Percentiles rank a stretch among this genome's conserved stretches.
Evolutionary conservation across 2,329 filamentous ascomycete species (phyloP).

Genomic region (Aureobasidium sp.): DNA sequence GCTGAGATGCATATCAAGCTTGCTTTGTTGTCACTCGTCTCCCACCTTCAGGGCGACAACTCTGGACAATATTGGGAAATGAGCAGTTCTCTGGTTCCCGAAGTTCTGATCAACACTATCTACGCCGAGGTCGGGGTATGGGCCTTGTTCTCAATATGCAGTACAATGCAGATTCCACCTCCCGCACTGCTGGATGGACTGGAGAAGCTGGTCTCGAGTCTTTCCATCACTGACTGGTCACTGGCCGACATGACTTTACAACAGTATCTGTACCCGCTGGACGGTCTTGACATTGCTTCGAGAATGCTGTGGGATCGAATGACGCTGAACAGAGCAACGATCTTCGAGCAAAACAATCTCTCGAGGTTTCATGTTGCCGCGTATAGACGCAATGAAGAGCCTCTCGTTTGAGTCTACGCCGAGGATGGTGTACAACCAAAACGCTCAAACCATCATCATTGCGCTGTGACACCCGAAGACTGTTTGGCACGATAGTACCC

Average conservation of each 20-base stretch:
- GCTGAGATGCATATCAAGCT: constrained; percentile 19
- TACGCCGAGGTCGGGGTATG: constrained; percentile 20
- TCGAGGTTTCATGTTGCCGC: background rate
- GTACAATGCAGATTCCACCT: background rate
- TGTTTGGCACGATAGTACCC: too few species aligned
- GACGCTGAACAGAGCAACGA: background rate
- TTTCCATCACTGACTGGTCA: background rate
- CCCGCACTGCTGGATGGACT: background rate
- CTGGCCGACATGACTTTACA: background rate
- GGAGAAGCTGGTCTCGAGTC: background rate
- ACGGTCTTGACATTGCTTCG: background rate
- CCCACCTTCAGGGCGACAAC: constrained; percentile 15
- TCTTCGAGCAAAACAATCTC: background rate
- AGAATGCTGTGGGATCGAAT: background rate
- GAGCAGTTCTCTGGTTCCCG: constrained; percentile 15
- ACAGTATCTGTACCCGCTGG: background rate
- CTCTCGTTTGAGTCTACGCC: background rate
- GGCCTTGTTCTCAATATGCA: constrained; percentile 19
- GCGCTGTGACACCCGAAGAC: background rate
- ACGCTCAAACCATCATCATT: background rate
- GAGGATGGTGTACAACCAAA: too few species aligned
- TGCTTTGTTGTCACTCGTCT: constrained; percentile 18
- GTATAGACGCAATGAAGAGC: background rate
- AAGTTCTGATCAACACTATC: constrained; percentile 18
- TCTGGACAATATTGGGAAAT: constrained; percentile 12